Conservation (phyloP, 192 early-diverging fungal species). For the Podila minutissima region DNA sequence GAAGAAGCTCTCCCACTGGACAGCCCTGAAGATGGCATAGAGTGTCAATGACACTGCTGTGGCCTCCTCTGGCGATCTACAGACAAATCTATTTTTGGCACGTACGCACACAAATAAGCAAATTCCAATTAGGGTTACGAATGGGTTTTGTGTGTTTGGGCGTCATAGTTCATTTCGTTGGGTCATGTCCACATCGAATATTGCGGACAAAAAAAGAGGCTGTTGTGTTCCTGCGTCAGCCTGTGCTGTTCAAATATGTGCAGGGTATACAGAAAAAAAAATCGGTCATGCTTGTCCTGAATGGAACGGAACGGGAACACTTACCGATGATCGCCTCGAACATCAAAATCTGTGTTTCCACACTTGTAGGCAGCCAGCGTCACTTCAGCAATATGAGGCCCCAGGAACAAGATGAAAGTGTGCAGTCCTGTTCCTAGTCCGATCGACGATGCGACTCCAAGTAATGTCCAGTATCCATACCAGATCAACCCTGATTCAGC, state of each 20-base stretch:
- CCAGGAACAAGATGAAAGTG: slow-evolving; percentile 94
- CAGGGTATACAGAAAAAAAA: too few relatives aligned
- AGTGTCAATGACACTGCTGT: slow-evolving; percentile 60
- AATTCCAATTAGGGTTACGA: neutral
- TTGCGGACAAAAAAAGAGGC: neutral
- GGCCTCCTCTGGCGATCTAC: slow-evolving; percentile 21
- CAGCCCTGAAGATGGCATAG: slow-evolving; percentile 72
- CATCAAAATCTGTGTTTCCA: slow-evolving; percentile 75
- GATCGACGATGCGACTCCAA: slow-evolving; percentile 91
- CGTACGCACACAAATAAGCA: slow-evolving; percentile 15
- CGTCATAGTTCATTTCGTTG: neutral
- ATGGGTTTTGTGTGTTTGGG: neutral
- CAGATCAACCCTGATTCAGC: slow-evolving; percentile 75
- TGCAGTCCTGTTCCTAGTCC: slow-evolving; percentile 95
- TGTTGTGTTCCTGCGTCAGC: neutral
- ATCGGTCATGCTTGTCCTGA: too few relatives aligned
- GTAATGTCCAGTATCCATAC: slow-evolving; percentile 89
- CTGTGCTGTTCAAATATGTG: too few relatives aligned
- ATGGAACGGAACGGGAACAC: neutral
- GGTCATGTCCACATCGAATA: neutral
- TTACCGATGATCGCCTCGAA: slow-evolving; percentile 72
- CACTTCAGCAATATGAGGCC: slow-evolving; percentile 91
- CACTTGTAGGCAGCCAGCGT: slow-evolving; percentile 90
- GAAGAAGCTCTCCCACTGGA: slow-evolving; percentile 83
- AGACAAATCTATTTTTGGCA: slow-evolving; percentile 44